phyloP scores from a whole-genome alignment of 2,329 filamentous ascomycete genomes.

The Colletotrichum australisinense region DNA sequence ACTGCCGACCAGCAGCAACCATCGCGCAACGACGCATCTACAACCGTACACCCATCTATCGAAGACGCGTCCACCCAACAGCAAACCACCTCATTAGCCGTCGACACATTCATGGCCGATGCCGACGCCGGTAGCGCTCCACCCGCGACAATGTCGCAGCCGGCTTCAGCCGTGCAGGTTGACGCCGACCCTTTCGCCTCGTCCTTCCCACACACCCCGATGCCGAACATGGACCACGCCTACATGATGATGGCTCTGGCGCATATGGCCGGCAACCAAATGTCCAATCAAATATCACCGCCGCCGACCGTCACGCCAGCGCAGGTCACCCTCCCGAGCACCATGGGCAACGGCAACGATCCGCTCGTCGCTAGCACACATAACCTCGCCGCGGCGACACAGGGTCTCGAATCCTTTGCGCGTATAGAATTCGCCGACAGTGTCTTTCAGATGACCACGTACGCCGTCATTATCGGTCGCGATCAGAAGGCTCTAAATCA shows the following conservation, averaged over 20 bases:
- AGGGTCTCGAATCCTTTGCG: constrained; percentile 67
- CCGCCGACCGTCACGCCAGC: constrained; percentile 58
- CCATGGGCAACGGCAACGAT: constrained; percentile 43
- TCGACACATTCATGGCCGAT: constrained; percentile 30
- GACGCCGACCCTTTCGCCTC: constrained; percentile 45
- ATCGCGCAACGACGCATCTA: constrained; percentile 28
- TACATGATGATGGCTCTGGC: constrained; percentile 60
- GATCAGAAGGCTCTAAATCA: constrained; percentile 71
- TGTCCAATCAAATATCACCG: constrained; percentile 50
- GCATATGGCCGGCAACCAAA: constrained; percentile 48
- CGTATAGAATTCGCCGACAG: constrained; percentile 79
- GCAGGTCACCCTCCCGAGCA: constrained; percentile 56
- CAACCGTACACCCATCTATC: constrained; percentile 7
- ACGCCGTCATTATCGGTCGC: constrained; percentile 77
- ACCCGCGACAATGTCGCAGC: constrained; percentile 34
- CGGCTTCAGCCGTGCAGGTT: constrained; percentile 26
- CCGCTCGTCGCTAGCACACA: constrained; percentile 46
- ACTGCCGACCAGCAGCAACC: constrained; percentile 36
- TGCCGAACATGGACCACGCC: constrained; percentile 49
- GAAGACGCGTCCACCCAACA: constrained; percentile 6
- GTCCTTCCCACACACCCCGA: constrained; percentile 46
- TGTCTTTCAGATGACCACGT: constrained; percentile 83
- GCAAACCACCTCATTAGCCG: constrained; percentile 4
- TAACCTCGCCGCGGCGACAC: constrained; percentile 47
- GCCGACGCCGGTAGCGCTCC: constrained; percentile 38